phyloP scores from a whole-genome alignment of 257 asterid genomes.

The Agastache rugosa region DNA sequence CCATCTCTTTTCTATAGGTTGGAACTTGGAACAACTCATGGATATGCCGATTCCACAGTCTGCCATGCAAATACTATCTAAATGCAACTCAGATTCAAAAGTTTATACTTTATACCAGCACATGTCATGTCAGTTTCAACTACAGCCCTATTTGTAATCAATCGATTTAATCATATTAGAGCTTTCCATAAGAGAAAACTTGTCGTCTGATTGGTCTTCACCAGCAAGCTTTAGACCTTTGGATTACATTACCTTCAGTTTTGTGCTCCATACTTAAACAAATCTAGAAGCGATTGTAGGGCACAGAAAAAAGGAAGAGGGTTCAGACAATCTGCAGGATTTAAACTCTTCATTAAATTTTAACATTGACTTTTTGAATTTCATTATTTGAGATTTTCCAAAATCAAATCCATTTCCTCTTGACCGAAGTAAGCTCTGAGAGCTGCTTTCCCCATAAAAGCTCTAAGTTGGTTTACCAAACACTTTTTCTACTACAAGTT shows the following conservation, averaged over 20 bases:
- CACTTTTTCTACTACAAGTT: background rate
- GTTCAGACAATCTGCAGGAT: background rate
- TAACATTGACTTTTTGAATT: background rate
- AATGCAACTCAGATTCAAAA: background rate
- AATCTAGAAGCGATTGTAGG: background rate
- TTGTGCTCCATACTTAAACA: conserved; percentile 14
- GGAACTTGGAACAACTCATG: background rate
- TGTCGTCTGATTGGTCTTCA: background rate
- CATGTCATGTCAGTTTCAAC: background rate
- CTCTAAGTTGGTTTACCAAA: conserved; percentile 6
- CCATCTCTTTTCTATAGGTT: background rate
- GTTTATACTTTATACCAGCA: conserved; percentile 22
- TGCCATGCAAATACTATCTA: background rate
- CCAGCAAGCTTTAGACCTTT: background rate
- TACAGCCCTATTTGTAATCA: background rate
- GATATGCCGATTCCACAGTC: background rate
- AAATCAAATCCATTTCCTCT: conserved; percentile 1
- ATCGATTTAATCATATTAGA: conserved; percentile 6
- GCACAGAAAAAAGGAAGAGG: conserved; percentile 5
- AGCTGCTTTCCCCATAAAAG: background rate
- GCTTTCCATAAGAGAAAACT: background rate
- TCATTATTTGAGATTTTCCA: background rate
- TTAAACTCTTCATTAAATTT: background rate
- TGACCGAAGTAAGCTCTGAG: background rate
- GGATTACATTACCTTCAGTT: conserved; percentile 15